phyloP scores from a whole-genome alignment of 202 grass and related monocot species.

The Cymbopogon flexuosus region DNA sequence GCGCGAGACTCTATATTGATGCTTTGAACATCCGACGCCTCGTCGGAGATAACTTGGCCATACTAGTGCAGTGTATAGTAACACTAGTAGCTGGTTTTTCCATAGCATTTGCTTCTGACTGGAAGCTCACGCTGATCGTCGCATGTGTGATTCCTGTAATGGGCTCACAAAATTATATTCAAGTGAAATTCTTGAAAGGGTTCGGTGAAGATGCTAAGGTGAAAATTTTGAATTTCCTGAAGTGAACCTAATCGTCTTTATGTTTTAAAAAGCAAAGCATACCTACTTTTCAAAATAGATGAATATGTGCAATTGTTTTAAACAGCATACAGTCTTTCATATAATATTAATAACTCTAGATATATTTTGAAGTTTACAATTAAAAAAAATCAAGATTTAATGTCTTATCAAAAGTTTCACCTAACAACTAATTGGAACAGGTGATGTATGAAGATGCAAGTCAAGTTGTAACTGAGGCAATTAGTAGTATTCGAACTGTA shows the following conservation, averaged over 20 bases:
- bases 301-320: not conserved
- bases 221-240: not conserved
- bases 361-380: not conserved
- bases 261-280: not conserved
- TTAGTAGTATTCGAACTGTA: constrained; percentile 67
- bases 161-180: constrained; percentile 62
- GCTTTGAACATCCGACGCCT: constrained; percentile 69
- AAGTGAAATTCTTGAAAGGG: constrained; percentile 67
- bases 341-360: not conserved
- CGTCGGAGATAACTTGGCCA: constrained; percentile 74
- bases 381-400: not conserved
- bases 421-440: constrained; percentile 32
- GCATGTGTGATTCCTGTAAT: constrained; percentile 64
- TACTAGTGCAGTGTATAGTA: constrained; percentile 70
- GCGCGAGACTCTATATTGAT: constrained; percentile 67
- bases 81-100: constrained; percentile 68
- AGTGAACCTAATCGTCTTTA: not conserved
- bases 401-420: not conserved
- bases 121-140: constrained; percentile 72
- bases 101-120: constrained; percentile 77
- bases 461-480: constrained; percentile 77
- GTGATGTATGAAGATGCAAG: constrained; percentile 87
- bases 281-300: not conserved
- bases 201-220: constrained; percentile 74
- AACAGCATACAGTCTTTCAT: not conserved